phyloP scores from a whole-genome alignment of 495 filamentous ascomycete species.

The Podospora comata region DNA sequence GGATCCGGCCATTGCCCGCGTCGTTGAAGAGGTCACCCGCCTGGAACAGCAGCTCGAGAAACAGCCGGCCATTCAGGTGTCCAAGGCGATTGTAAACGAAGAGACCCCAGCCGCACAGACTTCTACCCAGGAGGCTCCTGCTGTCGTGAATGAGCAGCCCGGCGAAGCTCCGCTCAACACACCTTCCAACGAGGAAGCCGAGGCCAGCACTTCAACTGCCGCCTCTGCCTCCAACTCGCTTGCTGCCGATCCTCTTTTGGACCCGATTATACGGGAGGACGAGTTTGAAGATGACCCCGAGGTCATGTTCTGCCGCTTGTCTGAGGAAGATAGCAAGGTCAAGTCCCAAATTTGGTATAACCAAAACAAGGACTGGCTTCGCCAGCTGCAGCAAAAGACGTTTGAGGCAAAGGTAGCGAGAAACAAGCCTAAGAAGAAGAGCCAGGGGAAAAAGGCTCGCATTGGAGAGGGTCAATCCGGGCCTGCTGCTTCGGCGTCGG shows the following conservation, averaged over 20 bases:
- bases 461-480: constrained; percentile 58
- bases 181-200: neutral
- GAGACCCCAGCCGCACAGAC: neutral
- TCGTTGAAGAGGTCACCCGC: constrained; percentile 33
- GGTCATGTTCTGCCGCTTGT: constrained; percentile 71
- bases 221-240: neutral
- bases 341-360: constrained; percentile 94
- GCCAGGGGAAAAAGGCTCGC: constrained; percentile 50
- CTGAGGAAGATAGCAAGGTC: constrained; percentile 62
- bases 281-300: constrained; percentile 89
- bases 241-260: constrained; percentile 12
- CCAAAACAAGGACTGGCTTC: constrained; percentile 85
- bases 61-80: neutral
- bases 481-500: constrained; percentile 59
- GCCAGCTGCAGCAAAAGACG: constrained; percentile 72
- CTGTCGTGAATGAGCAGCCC: too few species aligned
- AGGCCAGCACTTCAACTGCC: neutral
- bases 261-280: constrained; percentile 60
- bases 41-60: constrained; percentile 23
- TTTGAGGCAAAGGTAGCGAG: constrained; percentile 62
- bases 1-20: constrained; percentile 45
- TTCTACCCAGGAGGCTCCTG: too few species aligned
- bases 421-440: constrained; percentile 47
- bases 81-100: too few species aligned
- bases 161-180: too few species aligned